Conservation (phyloP, 352 stramenopile genomes). For the Phytophthora fragariae region DNA sequence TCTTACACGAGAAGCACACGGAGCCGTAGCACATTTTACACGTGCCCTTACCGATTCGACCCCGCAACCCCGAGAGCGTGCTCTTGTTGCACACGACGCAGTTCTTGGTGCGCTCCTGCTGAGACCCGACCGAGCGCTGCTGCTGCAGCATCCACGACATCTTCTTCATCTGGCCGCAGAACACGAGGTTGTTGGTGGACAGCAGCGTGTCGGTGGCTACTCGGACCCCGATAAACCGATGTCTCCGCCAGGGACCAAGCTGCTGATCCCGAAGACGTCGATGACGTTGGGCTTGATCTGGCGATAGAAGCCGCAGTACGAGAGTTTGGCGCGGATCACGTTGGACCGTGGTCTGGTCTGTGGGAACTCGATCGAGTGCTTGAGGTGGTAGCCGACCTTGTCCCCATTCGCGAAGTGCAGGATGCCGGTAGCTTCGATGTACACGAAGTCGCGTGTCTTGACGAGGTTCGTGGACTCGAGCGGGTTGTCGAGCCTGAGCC, state of each 20-base stretch:
- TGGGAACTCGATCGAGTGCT: slow-evolving; percentile 33
- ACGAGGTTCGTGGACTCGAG: slow-evolving; percentile 34
- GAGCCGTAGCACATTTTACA: slow-evolving; percentile 32
- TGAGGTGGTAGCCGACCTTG: slow-evolving; percentile 30
- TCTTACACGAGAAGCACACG: slow-evolving; percentile 28
- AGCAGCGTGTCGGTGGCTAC: slow-evolving; percentile 3
- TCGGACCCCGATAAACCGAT: background rate
- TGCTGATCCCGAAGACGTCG: slow-evolving; percentile 45
- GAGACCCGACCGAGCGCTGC: slow-evolving; percentile 21
- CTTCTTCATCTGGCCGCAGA: slow-evolving; percentile 45
- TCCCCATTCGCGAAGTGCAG: slow-evolving; percentile 32
- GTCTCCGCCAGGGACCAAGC: slow-evolving; percentile 35
- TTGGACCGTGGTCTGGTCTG: slow-evolving; percentile 32
- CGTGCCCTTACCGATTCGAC: slow-evolving; percentile 20
- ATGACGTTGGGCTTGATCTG: slow-evolving; percentile 51
- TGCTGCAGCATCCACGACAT: slow-evolving; percentile 19
- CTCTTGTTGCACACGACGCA: slow-evolving; percentile 23
- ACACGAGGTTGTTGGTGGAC: slow-evolving; percentile 26
- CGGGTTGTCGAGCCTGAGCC: slow-evolving; percentile 43
- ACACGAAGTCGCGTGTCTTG: slow-evolving; percentile 52
- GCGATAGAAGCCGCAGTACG: slow-evolving; percentile 52
- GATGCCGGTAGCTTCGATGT: slow-evolving; percentile 40
- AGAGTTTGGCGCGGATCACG: slow-evolving; percentile 53
- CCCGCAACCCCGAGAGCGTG: slow-evolving; percentile 11
- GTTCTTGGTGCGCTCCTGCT: background rate